Conservation (phyloP, 2,329 filamentous ascomycete genomes). For the Bipolaris victoriae region DNA sequence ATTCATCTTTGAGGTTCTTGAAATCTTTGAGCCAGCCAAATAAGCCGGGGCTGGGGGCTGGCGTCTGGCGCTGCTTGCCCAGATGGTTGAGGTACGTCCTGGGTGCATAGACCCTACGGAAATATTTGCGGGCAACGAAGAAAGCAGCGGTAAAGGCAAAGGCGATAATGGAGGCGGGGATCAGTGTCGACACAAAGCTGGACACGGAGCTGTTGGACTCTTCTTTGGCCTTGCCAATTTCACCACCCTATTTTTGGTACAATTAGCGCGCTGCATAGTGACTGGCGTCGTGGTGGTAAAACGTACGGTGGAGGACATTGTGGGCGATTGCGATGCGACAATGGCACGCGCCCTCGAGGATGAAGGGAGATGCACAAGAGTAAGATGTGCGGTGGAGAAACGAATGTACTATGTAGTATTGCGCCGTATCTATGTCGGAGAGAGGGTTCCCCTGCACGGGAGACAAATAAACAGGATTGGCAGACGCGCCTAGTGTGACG, state of each 20-base stretch:
- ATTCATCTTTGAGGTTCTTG: conserved; percentile 51
- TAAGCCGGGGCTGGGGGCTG: conserved; percentile 52
- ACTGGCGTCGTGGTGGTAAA: neutral
- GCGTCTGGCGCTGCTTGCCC: conserved; percentile 54
- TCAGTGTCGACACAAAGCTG: conserved; percentile 42
- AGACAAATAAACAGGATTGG: conserved; percentile 28
- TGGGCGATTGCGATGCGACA: conserved; percentile 16
- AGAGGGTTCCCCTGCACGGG: conserved; percentile 15
- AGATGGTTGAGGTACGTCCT: conserved; percentile 56
- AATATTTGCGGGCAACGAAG: conserved; percentile 52
- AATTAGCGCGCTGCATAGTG: conserved; percentile 8
- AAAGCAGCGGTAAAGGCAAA: conserved; percentile 46
- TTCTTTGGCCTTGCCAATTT: conserved; percentile 29
- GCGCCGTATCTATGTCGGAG: neutral
- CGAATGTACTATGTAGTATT: neutral
- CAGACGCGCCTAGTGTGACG: conserved; percentile 26
- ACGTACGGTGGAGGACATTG: conserved; percentile 35
- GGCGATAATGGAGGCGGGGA: conserved; percentile 40
- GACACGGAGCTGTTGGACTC: conserved; percentile 57
- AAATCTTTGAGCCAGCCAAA: conserved; percentile 62
- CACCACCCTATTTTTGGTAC: conserved; percentile 24
- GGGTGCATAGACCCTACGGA: conserved; percentile 54
- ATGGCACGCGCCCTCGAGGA: conserved; percentile 15
- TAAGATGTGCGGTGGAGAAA: conserved; percentile 7
- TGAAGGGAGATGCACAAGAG: conserved; percentile 4